phyloP scores from a whole-genome alignment of 164 flowering plant species.

The Saururus chinensis region DNA sequence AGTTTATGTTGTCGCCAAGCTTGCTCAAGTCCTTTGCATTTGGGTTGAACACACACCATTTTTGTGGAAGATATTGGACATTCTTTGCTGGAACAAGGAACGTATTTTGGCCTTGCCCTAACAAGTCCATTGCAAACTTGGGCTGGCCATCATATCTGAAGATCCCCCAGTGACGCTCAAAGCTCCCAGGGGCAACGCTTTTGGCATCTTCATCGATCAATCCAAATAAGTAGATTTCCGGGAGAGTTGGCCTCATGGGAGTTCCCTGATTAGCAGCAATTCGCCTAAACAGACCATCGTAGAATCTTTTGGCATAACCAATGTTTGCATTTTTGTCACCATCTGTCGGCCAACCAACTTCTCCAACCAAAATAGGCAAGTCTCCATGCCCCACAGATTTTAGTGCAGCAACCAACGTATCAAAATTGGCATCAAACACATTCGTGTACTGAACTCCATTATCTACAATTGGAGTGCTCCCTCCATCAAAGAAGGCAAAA shows the following conservation, averaged over 20 bases:
- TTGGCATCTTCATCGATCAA: constrained; percentile 43
- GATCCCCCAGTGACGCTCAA: constrained; percentile 48
- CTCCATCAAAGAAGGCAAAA: constrained; percentile 44
- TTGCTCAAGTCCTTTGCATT: constrained; percentile 19
- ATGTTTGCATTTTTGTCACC: constrained; percentile 33
- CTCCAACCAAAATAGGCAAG: constrained; percentile 38
- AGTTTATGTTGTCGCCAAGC: constrained; percentile 25
- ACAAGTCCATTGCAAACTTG: constrained; percentile 27
- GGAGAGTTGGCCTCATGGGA: constrained; percentile 25
- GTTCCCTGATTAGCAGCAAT: constrained; percentile 30
- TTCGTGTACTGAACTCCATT: constrained; percentile 23
- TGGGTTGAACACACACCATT: constrained; percentile 32
- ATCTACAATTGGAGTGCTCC: constrained; percentile 13
- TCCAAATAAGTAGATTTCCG: constrained; percentile 37
- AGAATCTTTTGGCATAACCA: constrained; percentile 24
- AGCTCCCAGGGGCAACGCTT: constrained; percentile 35
- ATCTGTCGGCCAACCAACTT: constrained; percentile 50
- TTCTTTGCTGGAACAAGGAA: constrained; percentile 21
- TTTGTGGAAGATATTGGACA: constrained; percentile 21
- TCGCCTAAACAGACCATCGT: constrained; percentile 22
- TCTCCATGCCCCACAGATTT: constrained; percentile 21
- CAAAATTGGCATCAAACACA: constrained; percentile 43
- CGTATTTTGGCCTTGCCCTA: constrained; percentile 22
- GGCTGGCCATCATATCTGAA: constrained; percentile 37
- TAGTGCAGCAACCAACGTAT: constrained; percentile 31